Base-by-base conservation (phyloP, 2,329 filamentous ascomycete species). In the Trichoderma endophyticum region DNA sequence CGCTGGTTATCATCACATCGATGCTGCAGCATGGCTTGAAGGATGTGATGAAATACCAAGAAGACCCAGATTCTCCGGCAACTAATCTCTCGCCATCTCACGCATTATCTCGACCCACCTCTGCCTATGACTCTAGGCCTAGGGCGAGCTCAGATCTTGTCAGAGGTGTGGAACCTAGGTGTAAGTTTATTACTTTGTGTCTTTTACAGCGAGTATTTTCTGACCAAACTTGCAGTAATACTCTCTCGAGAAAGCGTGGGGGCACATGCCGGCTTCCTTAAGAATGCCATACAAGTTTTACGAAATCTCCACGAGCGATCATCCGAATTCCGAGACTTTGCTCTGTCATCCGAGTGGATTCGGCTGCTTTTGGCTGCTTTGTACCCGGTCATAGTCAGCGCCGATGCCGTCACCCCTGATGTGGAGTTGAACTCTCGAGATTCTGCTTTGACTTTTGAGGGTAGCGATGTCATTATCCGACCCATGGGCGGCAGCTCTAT, bases 1-100 rank as follows among this genome's bases (percentile, higher is more conserved):
- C 94, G 7, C 84, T 98, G 28, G 87, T 91, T 0, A 91, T 97
- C 12, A 91, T 99, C 60, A 91, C 90, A 6, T 89, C 91, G 0
- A 97, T 99, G 94, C 84, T 99, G 2, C 93, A 97, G 78, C 91
- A 92, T 78, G 95, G 94, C 0, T 81, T 98, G 26, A 92, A 93
- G 74, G 89, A 92, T 71, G 84, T 93, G 7, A 84, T 91, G 67
- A 88, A 87, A 74, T 86, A 89, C 30, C 88, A 90, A 74, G 86
- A 88, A 70, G 87, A 90, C 73, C 85, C 88, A 1, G 86, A 88
- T 66, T 90, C 88, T 1, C 87, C 89, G 2, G 75, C 76, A 3
- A 78, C 72, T 6, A 63, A 18, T 14, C 56, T 71, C 28, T 43
- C 62, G 14, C 69, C 72, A 18, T 71, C 68, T 24, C 69, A 71